Evolutionary conservation across 75 land plant genomes (phyloP).

Genomic region (Cupressus sempervirens): DNA sequence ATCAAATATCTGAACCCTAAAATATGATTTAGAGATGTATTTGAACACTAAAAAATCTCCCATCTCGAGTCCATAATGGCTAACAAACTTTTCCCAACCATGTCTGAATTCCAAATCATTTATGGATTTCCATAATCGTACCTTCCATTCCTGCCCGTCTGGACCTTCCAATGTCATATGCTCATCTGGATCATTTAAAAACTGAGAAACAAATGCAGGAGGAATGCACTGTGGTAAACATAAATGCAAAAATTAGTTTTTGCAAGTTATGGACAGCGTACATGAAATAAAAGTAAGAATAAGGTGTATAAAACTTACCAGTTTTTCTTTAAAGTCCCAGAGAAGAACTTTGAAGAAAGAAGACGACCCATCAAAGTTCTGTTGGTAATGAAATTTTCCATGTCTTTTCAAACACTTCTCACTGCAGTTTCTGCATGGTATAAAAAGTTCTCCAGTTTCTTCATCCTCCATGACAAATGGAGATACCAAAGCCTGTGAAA

Average conservation of each 20-base stretch:
- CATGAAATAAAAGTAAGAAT: too few species aligned
- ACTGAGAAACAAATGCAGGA: neutral
- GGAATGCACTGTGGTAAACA: conserved; percentile 3
- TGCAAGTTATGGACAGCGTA: too few species aligned
- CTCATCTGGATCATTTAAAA: neutral
- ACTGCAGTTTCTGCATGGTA: too few species aligned
- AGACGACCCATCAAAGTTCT: neutral
- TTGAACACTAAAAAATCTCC: conserved; percentile 1
- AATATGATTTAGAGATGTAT: neutral
- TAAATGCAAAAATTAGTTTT: too few species aligned
- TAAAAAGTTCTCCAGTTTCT: too few species aligned
- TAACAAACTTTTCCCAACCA: neutral
- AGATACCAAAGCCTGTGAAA: too few species aligned
- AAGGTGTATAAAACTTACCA: neutral
- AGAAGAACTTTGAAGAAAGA: neutral
- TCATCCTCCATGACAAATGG: too few species aligned
- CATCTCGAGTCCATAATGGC: neutral
- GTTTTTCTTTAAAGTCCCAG: neutral
- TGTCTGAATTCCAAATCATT: neutral
- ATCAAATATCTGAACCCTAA: neutral
- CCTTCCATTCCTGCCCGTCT: neutral
- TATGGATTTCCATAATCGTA: neutral
- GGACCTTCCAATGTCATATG: neutral
- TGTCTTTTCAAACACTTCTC: neutral
- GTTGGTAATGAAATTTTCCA: neutral